Evolutionary conservation across 2,329 filamentous ascomycete genomes (phyloP).

Genomic region (Exophiala lecanii-corni): DNA sequence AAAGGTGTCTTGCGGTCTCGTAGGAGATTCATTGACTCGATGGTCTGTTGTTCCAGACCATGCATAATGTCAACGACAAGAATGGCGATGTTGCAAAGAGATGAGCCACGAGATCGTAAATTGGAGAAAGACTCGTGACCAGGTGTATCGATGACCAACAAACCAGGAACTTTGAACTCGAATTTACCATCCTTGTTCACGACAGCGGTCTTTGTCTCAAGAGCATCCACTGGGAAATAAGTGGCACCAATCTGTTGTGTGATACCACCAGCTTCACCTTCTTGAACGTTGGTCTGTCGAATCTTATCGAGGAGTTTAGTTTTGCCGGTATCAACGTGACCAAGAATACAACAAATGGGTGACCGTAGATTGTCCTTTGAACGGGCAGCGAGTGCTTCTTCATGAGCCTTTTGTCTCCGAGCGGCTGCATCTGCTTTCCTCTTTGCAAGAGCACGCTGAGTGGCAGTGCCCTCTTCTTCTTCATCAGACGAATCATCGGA

Average conservation of each 20-base stretch:
- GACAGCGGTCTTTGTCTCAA: constrained; percentile 86
- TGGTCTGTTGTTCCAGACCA: constrained; percentile 91
- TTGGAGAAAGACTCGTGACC: constrained; percentile 99
- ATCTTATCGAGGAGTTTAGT: constrained; percentile 99
- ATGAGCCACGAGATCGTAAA: constrained; percentile 91
- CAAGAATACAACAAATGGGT: constrained; percentile 98
- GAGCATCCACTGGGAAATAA: constrained; percentile 93
- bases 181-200: constrained; percentile 88
- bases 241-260: constrained; percentile 99
- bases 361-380: constrained; percentile 94
- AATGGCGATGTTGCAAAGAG: constrained; percentile 98
- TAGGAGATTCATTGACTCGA: constrained; percentile 93
- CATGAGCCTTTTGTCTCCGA: constrained; percentile 80
- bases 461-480: constrained; percentile 69
- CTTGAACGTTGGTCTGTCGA: constrained; percentile 95
- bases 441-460: constrained; percentile 65
- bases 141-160: constrained; percentile 94
- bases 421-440: constrained; percentile 86
- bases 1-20: constrained; percentile 94
- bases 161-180: constrained; percentile 95
- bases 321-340: constrained; percentile 99
- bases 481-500: constrained; percentile 58
- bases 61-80: constrained; percentile 99
- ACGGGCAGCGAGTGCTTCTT: constrained; percentile 83
- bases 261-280: constrained; percentile 98